Evolutionary conservation across 305 asterid genomes (phyloP), one percentile per base, ranked within the genome.

Genomic region (Coffea humblotiana): DNA sequence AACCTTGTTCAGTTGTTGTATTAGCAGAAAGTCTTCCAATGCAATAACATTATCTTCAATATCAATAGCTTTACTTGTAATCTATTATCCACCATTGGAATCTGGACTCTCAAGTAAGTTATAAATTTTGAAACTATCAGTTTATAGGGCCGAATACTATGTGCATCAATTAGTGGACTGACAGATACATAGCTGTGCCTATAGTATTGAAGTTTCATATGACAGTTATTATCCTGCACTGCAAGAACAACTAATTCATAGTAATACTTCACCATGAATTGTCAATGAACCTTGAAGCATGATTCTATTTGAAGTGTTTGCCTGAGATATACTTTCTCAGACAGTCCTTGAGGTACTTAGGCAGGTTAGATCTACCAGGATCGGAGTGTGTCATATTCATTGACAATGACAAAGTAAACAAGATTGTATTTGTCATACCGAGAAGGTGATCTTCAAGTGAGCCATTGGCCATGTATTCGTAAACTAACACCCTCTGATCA

Each of bases 401-500:
- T 21, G 45, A 12, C 56, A 47, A n/a, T n/a, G 25, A 48, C 23
- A 52, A 37, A 37, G 23, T 7, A 18, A 73, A 29, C 32, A 73
- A 70, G 67, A 13, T 54, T 10, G 54, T 1, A 16, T 48, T 58
- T 15, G 43, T n/a, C 88, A 76, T 90, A 94, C 97, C 89, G 18
- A 93, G 92, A 71, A 95, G 94, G 78, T 95, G 99, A 82, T 93
- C 95, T 79, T 95, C 99, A 69, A 93, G 84, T 61, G 97, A 91
- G 49, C 97, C 99, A 85, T 90, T 88, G 25, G 82, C 51, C 97
- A 93, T 85, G 83, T 86, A 95, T 79, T 95, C 97, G 58, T 93
- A 93, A 27, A 91, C 98, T 64, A 95, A 84, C 54, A 92, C 72
- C 79, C 98, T 88, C 35, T 95, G 94, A 40, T 85, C 86, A 51